Base-by-base conservation (phyloP, 257 asterid genomes). In the Primulina huaijiensis region DNA sequence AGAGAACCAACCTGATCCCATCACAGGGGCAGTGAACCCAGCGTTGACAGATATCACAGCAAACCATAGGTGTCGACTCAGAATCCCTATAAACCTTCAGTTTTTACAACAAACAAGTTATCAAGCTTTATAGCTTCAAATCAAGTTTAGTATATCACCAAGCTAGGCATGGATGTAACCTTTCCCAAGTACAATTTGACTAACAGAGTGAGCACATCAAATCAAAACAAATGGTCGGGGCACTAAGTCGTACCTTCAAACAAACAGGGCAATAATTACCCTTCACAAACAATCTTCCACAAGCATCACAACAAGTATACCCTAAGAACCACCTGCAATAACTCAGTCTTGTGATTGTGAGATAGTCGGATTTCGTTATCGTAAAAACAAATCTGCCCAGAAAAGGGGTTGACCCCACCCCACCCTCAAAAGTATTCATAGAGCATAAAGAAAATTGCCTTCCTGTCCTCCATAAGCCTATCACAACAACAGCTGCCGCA, bases 21-120 rank as follows among this genome's bases (percentile, higher is more conserved):
- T 94, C 99, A 73, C 99, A 94, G 50, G 90, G 93, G 73, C 95
- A 89, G 78, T 94, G 99, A 83, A 94, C 99, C 99, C 99, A 94
- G 65, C 87, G 89, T 81, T 94, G 90, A 74, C 99, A 94, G 77
- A 86, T 79, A 81, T 94, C 99, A 70, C 99, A 94, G 86, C 99
- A 94, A 43, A 94, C 98, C 98, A 94, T 94, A 67, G 97, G 99
- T 73, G 96, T 89, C 63, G 99, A 83, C 83, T 94, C 97, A 76
- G 99, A 94, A 88, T 94, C 98, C 78, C 99, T 85, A 68, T 94
- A 94, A 56, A 94, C 98, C 97, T 94, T 82, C 79, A 74, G 73
- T 66, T 72, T 65, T 70, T 2, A 46, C 74, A 70, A 40, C 56
- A 70, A 64, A 64, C 31, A 8, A 29, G 12, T 38, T 74, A 62